These are phyloP conservation scores for Gastroboletus turbinatus DNA, from an alignment of 1,284 basidiomycete species.

Conservation along the genomic window DNA sequence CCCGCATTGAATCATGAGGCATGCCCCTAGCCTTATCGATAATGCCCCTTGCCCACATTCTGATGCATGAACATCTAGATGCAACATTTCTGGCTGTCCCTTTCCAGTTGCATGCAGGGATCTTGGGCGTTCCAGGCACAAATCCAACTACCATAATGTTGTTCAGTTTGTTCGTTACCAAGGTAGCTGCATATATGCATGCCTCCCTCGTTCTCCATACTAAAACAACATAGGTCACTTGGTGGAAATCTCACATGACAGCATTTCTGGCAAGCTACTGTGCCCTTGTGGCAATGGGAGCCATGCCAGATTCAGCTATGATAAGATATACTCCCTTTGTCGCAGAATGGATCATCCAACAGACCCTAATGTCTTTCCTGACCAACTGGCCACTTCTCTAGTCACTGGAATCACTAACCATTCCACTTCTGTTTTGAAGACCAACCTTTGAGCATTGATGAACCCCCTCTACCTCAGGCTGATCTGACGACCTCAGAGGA, in stretches of 20 bases:
- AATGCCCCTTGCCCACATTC: neutral
- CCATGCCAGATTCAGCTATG: neutral
- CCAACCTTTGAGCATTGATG: neutral
- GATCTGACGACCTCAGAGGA: too few relatives aligned
- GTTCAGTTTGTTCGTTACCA: neutral
- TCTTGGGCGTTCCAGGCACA: neutral
- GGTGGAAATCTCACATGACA: neutral
- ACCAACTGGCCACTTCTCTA: neutral
- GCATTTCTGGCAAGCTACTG: neutral
- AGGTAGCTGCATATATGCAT: neutral
- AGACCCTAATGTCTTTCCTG: neutral
- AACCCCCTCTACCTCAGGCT: neutral
- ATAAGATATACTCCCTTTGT: neutral
- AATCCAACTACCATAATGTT: neutral
- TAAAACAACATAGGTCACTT: neutral
- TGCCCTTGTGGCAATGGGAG: neutral
- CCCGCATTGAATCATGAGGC: neutral
- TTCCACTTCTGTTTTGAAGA: fast-evolving
- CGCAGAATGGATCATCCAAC: neutral
- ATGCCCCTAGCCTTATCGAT: neutral
- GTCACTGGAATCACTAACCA: neutral
- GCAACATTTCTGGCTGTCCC: neutral
- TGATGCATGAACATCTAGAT: neutral
- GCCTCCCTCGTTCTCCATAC: neutral
- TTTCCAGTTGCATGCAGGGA: neutral